Evolutionary conservation across 306 rosid species (phyloP).

Genomic region (Citrullus mucosospermus): DNA sequence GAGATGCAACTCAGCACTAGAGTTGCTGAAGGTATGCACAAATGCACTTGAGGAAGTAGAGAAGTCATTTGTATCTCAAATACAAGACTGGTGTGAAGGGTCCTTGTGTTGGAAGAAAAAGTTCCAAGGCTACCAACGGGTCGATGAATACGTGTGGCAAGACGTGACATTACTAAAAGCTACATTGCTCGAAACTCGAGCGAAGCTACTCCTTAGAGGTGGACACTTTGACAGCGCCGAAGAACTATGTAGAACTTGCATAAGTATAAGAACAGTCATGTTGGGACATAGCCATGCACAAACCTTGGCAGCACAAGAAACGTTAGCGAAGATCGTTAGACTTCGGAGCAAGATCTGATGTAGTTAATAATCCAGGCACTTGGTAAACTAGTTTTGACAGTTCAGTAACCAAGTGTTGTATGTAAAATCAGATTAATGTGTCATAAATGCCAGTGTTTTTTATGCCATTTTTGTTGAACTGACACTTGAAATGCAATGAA

Average conservation of each 20-base stretch:
- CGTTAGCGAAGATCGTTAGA: conserved; percentile 67
- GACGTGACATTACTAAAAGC: conserved; percentile 80
- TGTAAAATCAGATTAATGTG: not conserved
- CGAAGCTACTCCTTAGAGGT: conserved; percentile 62
- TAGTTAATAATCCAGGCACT: not conserved
- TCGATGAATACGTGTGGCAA: conserved; percentile 85
- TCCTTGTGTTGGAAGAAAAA: conserved; percentile 76
- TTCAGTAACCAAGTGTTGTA: not conserved
- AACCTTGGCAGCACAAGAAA: conserved; percentile 81
- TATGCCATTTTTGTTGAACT: not conserved
- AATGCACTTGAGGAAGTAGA: conserved; percentile 81
- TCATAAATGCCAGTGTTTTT: not conserved
- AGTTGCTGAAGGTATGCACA: conserved; percentile 73
- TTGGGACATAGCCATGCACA: conserved; percentile 72
- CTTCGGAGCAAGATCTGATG: conserved; percentile 63
- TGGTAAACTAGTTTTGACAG: conserved; percentile 4
- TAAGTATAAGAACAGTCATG: conserved; percentile 84
- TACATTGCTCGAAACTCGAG: conserved; percentile 71
- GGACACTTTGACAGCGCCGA: conserved; percentile 65
- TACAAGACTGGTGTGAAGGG: conserved; percentile 71
- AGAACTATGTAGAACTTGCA: conserved; percentile 74
- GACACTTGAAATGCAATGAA: not conserved
- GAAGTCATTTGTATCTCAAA: conserved; percentile 74
- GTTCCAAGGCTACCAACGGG: conserved; percentile 44
- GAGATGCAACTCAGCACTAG: conserved; percentile 67